Percentiles rank a stretch among this genome's conserved stretches.
Evolutionary conservation across 2,329 filamentous ascomycete species (phyloP).

Genomic region (Geosmithia flava): DNA sequence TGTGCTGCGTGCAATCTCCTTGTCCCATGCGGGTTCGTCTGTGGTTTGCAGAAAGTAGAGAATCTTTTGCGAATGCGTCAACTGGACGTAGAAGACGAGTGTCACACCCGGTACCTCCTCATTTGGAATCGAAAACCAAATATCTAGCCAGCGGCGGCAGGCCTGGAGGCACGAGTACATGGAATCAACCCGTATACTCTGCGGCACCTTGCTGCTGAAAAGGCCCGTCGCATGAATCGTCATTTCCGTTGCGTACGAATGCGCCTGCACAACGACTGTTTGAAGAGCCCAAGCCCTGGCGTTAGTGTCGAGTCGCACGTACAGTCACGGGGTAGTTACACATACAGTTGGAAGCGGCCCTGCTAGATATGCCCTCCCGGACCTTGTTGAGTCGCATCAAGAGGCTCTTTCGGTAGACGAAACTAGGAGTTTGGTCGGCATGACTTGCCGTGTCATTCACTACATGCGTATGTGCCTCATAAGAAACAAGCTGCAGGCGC

Average conservation of each 20-base stretch:
- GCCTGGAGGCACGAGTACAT: slow-evolving; percentile 22
- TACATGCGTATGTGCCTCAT: slow-evolving; percentile 21
- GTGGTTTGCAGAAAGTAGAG: slow-evolving; percentile 25
- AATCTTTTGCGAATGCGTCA: slow-evolving; percentile 21
- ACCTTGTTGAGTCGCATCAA: slow-evolving; percentile 14
- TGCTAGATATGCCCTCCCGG: slow-evolving; percentile 9
- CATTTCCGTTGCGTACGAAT: slow-evolving; percentile 16
- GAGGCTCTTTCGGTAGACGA: slow-evolving; percentile 18
- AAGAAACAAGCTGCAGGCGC: slow-evolving; percentile 24
- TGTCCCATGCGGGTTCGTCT: slow-evolving; percentile 28
- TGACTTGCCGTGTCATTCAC: slow-evolving; percentile 15
- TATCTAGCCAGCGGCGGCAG: slow-evolving; percentile 21
- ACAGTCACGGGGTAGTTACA: background rate
- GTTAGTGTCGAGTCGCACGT: background rate
- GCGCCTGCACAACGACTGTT: slow-evolving; percentile 16
- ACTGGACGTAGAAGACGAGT: slow-evolving; percentile 18
- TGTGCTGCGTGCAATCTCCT: slow-evolving; percentile 18
- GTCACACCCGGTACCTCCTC: slow-evolving; percentile 17
- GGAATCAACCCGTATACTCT: slow-evolving; percentile 16
- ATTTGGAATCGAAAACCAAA: slow-evolving; percentile 18
- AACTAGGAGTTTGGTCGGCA: slow-evolving; percentile 13
- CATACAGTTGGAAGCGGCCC: slow-evolving; percentile 15
- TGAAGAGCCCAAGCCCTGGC: background rate
- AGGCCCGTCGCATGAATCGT: slow-evolving; percentile 19
- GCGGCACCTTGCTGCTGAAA: slow-evolving; percentile 17